phyloP scores from a whole-genome alignment of 2,329 filamentous ascomycete species.

The Chaetomiaceae sp. region DNA sequence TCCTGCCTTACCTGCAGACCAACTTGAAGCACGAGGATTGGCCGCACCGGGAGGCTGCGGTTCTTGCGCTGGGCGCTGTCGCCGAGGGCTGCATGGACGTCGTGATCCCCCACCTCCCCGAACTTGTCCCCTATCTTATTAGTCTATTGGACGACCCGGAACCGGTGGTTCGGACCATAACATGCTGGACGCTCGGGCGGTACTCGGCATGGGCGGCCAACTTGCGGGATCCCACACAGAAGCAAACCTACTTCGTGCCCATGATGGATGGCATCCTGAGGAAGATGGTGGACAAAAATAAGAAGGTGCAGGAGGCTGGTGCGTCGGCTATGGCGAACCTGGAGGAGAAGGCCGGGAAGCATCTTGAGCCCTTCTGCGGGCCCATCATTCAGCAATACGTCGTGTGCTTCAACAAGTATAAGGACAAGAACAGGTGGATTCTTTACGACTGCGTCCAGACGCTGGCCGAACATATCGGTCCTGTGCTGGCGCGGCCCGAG shows the following conservation, averaged over 20 bases:
- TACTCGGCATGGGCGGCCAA: slow-evolving; percentile 91
- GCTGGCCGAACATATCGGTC: slow-evolving; percentile 83
- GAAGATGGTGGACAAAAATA: slow-evolving; percentile 95
- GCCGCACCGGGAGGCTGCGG: slow-evolving; percentile 89
- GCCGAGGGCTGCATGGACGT: slow-evolving; percentile 90
- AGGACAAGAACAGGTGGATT: slow-evolving; percentile 98
- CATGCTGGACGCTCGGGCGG: slow-evolving; percentile 92
- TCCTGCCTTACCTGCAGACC: slow-evolving; percentile 85
- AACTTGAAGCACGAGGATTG: slow-evolving; percentile 87
- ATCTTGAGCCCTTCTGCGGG: slow-evolving; percentile 77
- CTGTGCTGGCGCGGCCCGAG: slow-evolving; percentile 71
- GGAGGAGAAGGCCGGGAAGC: slow-evolving; percentile 83
- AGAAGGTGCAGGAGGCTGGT: slow-evolving; percentile 94
- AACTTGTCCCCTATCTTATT: slow-evolving; percentile 86
- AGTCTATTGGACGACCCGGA: slow-evolving; percentile 78
- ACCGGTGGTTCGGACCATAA: slow-evolving; percentile 91
- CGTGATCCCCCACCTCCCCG: slow-evolving; percentile 83
- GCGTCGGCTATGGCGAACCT: slow-evolving; percentile 94
- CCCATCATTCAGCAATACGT: slow-evolving; percentile 93
- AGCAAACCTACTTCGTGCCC: slow-evolving; percentile 79
- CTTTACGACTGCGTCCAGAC: slow-evolving; percentile 98
- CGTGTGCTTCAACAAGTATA: slow-evolving; percentile 88
- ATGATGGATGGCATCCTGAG: slow-evolving; percentile 95
- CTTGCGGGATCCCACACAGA: slow-evolving; percentile 61
- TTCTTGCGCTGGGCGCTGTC: slow-evolving; percentile 89